Evolutionary conservation across 1,284 basidiomycete genomes (phyloP).

Genomic region (Cryptococcus wingfieldii): DNA sequence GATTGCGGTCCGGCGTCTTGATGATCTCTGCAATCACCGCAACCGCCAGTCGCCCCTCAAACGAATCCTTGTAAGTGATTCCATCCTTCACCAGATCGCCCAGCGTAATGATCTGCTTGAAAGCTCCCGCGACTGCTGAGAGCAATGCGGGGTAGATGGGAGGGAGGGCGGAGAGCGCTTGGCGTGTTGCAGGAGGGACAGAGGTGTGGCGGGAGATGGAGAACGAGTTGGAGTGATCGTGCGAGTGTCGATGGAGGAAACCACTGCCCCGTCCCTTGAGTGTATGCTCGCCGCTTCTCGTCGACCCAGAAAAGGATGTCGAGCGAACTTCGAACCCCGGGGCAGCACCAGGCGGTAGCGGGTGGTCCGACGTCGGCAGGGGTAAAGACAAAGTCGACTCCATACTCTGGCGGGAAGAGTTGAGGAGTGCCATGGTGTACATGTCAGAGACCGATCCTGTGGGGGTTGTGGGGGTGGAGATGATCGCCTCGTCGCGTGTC

Average conservation of each 20-base stretch:
- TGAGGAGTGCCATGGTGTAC: conserved; percentile 25
- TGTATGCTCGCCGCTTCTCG: not conserved
- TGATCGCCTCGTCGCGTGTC: conserved; percentile 5
- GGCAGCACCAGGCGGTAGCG: conserved; percentile 33
- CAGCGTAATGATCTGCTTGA: conserved; percentile 73
- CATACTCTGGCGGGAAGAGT: conserved; percentile 38
- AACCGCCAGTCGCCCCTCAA: conserved; percentile 94
- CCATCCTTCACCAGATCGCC: conserved; percentile 87
- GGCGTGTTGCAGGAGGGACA: conserved; percentile 25
- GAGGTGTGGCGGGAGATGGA: conserved; percentile 17
- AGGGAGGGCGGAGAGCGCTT: conserved; percentile 55
- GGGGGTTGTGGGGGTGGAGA: conserved; percentile 36
- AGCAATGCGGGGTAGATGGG: conserved; percentile 90
- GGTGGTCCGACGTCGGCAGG: conserved; percentile 17
- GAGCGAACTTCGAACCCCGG: conserved; percentile 36
- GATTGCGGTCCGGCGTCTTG: conserved; percentile 94
- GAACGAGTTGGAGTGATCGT: not conserved
- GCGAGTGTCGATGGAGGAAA: not conserved
- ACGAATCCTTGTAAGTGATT: conserved; percentile 90
- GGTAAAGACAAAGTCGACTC: conserved; percentile 43
- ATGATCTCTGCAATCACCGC: conserved; percentile 96
- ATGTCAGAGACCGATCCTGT: conserved; percentile 33
- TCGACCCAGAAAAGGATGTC: conserved; percentile 45
- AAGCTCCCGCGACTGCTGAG: conserved; percentile 89
- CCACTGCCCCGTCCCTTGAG: not conserved